phyloP scores from a whole-genome alignment of 768 basidiomycete genomes.

The Auricularia sp. region DNA sequence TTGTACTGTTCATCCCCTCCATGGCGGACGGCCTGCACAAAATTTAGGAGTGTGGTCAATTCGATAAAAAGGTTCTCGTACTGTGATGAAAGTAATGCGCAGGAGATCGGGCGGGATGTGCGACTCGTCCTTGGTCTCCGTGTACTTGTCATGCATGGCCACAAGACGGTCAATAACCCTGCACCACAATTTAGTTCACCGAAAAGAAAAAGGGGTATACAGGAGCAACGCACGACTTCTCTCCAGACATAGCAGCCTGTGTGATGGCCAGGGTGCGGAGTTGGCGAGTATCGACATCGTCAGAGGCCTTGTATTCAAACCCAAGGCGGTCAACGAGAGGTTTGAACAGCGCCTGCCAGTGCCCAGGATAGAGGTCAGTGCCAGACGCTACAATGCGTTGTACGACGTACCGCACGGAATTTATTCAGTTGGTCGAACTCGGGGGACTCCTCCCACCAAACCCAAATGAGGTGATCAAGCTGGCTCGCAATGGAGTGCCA shows the following conservation, averaged over 20 bases:
- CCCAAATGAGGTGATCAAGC: constrained; percentile 41
- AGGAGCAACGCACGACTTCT: constrained; percentile 15
- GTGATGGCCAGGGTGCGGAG: constrained; percentile 66
- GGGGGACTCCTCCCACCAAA: constrained; percentile 76
- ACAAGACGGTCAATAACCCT: constrained; percentile 70
- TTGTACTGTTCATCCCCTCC: constrained; percentile 71
- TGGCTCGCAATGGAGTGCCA: constrained; percentile 61
- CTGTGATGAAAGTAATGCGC: constrained; percentile 39
- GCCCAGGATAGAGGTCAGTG: neutral
- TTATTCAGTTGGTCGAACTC: constrained; percentile 44
- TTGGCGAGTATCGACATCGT: constrained; percentile 56
- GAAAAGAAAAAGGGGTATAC: neutral
- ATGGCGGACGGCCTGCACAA: constrained; percentile 51
- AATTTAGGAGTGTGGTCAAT: neutral
- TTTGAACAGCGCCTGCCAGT: constrained; percentile 30
- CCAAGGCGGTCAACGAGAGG: constrained; percentile 75
- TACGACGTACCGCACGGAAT: constrained; percentile 43
- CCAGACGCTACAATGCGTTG: neutral
- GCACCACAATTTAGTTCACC: constrained; percentile 16
- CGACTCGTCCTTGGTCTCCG: constrained; percentile 64
- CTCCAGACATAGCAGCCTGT: constrained; percentile 39
- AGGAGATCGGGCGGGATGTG: constrained; percentile 75
- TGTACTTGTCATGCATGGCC: constrained; percentile 58
- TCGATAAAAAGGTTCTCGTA: constrained; percentile 19
- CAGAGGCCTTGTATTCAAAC: constrained; percentile 56